phyloP scores from a whole-genome alignment of 257 asterid genomes.

The Penstemon barbatus region DNA sequence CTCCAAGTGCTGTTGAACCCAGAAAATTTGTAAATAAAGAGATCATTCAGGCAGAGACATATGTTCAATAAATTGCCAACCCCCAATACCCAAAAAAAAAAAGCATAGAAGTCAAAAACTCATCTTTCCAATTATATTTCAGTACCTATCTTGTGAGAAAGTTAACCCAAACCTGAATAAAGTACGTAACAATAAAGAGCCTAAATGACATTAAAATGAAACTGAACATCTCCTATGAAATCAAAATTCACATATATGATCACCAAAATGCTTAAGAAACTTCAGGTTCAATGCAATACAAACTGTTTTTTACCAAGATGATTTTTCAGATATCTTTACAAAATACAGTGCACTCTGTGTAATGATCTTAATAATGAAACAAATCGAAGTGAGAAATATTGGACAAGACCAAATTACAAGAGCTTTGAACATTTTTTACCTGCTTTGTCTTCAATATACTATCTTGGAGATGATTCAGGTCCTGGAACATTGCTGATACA shows the following conservation, averaged over 20 bases:
- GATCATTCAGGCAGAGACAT: slow-evolving; percentile 15
- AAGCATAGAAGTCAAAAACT: not conserved
- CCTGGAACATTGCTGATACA: slow-evolving; percentile 65
- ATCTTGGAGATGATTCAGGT: slow-evolving; percentile 77
- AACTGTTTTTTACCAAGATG: slow-evolving; percentile 16
- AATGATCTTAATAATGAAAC: slow-evolving; percentile 3
- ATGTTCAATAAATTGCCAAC: slow-evolving; percentile 18
- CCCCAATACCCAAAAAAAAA: slow-evolving; percentile 12
- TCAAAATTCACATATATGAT: slow-evolving; percentile 18
- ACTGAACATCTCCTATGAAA: not conserved
- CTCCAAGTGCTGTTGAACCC: slow-evolving; percentile 73
- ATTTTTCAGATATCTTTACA: not conserved
- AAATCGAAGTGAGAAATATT: slow-evolving; percentile 10
- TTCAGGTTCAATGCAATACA: slow-evolving; percentile 1
- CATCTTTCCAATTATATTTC: not conserved
- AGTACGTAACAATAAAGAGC: slow-evolving; percentile 15
- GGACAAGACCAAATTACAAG: slow-evolving; percentile 10
- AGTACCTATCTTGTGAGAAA: slow-evolving; percentile 8
- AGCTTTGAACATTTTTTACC: slow-evolving; percentile 46
- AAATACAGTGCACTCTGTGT: not conserved
- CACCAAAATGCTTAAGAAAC: slow-evolving; percentile 17
- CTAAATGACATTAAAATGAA: slow-evolving; percentile 1
- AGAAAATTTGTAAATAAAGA: slow-evolving; percentile 8
- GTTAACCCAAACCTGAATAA: slow-evolving; percentile 6
- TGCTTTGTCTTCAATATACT: slow-evolving; percentile 78